Percentiles rank a stretch among this genome's conserved stretches.
These are phyloP conservation scores for Sabuloglossum arenarium DNA, from an alignment of 495 filamentous ascomycete species.

Conservation along the genomic window DNA sequence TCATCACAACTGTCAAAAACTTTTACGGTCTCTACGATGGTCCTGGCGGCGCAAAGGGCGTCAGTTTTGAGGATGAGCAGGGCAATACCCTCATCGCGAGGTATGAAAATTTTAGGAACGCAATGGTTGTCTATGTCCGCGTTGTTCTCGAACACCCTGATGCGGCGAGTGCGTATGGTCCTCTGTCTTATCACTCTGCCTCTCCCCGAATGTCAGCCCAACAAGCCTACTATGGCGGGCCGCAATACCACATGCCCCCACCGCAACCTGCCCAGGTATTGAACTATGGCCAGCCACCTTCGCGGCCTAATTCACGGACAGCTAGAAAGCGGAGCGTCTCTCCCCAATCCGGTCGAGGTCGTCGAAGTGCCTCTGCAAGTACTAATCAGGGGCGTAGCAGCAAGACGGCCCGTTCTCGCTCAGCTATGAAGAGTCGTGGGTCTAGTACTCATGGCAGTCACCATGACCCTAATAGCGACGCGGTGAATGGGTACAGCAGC, in stretches of 20 bases:
- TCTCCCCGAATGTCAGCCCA: slow-evolving; percentile 12
- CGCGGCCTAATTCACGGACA: slow-evolving; percentile 41
- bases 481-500: slow-evolving; percentile 51
- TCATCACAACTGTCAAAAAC: slow-evolving; percentile 91
- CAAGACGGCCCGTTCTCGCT: not conserved
- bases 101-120: slow-evolving; percentile 80
- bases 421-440: slow-evolving; percentile 36
- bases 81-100: slow-evolving; percentile 79
- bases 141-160: slow-evolving; percentile 38
- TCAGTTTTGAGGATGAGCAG: slow-evolving; percentile 78
- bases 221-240: slow-evolving; percentile 10
- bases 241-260: slow-evolving; percentile 26
- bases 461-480: slow-evolving; percentile 38
- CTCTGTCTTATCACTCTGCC: slow-evolving; percentile 17
- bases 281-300: slow-evolving; percentile 33
- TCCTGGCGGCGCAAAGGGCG: slow-evolving; percentile 37
- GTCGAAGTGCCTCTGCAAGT: slow-evolving; percentile 55
- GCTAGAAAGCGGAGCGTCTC: slow-evolving; percentile 67
- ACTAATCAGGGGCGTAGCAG: slow-evolving; percentile 12
- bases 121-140: slow-evolving; percentile 78
- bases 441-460: slow-evolving; percentile 44
- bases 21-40: slow-evolving; percentile 83
- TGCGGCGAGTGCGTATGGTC: not conserved
- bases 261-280: slow-evolving; percentile 27
- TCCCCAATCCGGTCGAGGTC: slow-evolving; percentile 46